Evolutionary conservation across 176 grass and related monocot species (phyloP), one percentile per base, ranked within the genome.

Genomic region (Avena eriantha): DNA sequence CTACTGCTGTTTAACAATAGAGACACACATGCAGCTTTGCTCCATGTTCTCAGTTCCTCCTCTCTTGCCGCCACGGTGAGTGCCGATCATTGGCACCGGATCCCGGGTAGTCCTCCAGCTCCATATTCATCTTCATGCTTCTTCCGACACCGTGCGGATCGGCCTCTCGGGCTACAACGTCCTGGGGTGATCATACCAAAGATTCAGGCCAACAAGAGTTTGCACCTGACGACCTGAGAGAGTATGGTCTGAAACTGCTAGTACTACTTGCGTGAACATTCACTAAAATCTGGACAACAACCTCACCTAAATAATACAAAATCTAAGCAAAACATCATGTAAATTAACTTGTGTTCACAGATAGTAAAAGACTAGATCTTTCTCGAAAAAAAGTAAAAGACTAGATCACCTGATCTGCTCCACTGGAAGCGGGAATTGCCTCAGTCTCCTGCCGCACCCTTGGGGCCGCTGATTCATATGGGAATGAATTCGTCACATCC

Each of bases 11-110:
- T 6, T 12, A 74, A 4, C n/a, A 50, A n/a, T 74, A 26, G 6
- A 15, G 48, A 31, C 23, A 18, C 23, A 75, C 5, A 51, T 29
- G 72, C 45, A 51, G 15, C 72, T 51, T 51, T 10, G 23, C 72
- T 50, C 46, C 72, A 50, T 76, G 47, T 49, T 73, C 1, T 89
- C 78, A 90, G 88, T 87, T 87, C 69, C 85, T 84, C 49, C 68
- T 69, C 26, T 84, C 14, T 9, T 73, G 56, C 65, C 46, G 43
- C 91, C 93, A 95, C 5, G 93, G 90, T 16, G 87, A 90, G 85
- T 95, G 93, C 35, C 88, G 82, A 58, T 83, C 90, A 47, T 95
- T 95, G 39, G 93, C 93, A 47, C 93, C 88, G 71, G 93, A 95
- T 11, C 93, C 93, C 1, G 90, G 85, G 84, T 95, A 95, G 31